Conservation (phyloP, 345 rosid genomes). For the Gossypium anomalum region DNA sequence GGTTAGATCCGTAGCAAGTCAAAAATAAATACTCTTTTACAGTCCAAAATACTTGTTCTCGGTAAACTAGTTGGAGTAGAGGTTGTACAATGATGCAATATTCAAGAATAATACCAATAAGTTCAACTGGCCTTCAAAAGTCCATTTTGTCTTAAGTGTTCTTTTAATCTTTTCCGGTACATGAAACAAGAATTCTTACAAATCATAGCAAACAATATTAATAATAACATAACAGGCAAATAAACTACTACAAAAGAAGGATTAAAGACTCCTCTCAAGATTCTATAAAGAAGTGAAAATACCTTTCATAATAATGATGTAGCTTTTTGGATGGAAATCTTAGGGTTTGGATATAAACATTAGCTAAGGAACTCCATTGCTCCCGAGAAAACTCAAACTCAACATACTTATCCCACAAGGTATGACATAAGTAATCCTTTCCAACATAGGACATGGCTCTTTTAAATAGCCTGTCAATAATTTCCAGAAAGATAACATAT, state of each 20-base stretch:
- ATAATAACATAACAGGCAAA: background rate
- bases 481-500: background rate
- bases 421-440: constrained; percentile 68
- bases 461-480: constrained; percentile 59
- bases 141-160: background rate
- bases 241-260: background rate
- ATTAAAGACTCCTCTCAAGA: background rate
- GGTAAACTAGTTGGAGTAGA: background rate
- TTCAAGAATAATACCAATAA: background rate
- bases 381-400: constrained; percentile 56
- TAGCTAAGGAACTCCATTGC: constrained; percentile 68
- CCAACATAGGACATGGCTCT: constrained; percentile 77
- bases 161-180: background rate
- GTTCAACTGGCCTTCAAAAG: background rate
- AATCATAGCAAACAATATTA: constrained; percentile 2
- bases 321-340: constrained; percentile 72
- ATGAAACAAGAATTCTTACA: background rate
- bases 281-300: constrained; percentile 9
- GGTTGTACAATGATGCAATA: background rate
- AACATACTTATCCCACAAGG: constrained; percentile 77
- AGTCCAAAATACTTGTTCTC: background rate
- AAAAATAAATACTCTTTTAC: background rate
- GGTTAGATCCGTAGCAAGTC: background rate
- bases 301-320: constrained; percentile 65
- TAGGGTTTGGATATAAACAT: constrained; percentile 57